Evolutionary conservation across 2,329 filamentous ascomycete genomes (phyloP).

Genomic region (Cordyceps militaris): DNA sequence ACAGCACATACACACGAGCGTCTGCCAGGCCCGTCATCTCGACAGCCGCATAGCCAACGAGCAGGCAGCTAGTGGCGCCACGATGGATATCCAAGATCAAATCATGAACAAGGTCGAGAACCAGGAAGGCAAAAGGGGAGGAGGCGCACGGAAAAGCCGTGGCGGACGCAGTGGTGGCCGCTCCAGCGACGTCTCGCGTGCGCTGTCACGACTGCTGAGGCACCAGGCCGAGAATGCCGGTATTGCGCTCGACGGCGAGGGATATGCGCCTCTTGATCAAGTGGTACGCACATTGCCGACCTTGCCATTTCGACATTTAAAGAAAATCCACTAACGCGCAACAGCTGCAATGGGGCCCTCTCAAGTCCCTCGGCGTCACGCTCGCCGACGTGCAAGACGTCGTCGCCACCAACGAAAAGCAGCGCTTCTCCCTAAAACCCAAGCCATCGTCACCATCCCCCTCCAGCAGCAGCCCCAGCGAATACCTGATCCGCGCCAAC

Average conservation of each 20-base stretch:
- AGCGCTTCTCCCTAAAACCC: constrained; percentile 72
- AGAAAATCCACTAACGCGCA: background rate
- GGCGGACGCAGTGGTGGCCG: constrained; percentile 21
- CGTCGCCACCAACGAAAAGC: constrained; percentile 76
- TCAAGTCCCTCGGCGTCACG: constrained; percentile 65
- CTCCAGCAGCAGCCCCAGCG: constrained; percentile 39
- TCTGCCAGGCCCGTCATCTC: background rate
- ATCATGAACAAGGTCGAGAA: background rate
- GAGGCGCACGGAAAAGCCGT: constrained; percentile 17
- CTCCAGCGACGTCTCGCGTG: constrained; percentile 41
- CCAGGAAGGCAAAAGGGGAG: background rate
- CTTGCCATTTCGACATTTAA: background rate
- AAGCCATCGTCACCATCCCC: background rate
- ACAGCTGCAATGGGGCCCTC: constrained; percentile 46
- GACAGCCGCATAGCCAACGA: constrained; percentile 5
- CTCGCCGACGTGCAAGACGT: constrained; percentile 64
- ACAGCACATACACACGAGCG: background rate
- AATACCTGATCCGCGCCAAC: constrained; percentile 88
- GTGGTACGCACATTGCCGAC: constrained; percentile 42
- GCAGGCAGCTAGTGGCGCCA: background rate
- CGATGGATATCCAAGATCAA: constrained; percentile 6
- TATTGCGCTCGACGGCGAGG: constrained; percentile 50
- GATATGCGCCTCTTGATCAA: constrained; percentile 49
- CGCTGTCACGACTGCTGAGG: constrained; percentile 46
- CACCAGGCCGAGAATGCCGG: constrained; percentile 52